Evolutionary conservation across 768 basidiomycete genomes (phyloP).

Genomic region (Suillus sp.): DNA sequence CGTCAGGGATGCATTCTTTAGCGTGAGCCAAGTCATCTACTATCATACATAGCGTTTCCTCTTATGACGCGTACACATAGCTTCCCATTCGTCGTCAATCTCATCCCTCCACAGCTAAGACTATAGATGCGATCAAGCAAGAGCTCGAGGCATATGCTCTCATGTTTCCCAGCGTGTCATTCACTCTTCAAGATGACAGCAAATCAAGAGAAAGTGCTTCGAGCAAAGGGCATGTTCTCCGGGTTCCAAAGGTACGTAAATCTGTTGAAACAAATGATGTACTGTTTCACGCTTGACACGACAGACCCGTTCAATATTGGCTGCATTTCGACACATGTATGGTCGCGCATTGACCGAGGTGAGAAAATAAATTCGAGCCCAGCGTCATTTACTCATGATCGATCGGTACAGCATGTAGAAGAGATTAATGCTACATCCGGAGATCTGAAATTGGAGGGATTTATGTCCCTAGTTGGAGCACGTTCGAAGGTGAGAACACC

Average conservation of each 20-base stretch:
- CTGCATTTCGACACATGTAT: constrained; percentile 71
- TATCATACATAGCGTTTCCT: constrained; percentile 5
- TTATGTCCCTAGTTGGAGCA: constrained; percentile 80
- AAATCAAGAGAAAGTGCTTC: constrained; percentile 35
- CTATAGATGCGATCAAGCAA: constrained; percentile 66
- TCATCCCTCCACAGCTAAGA: constrained; percentile 59
- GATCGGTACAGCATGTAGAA: constrained; percentile 60
- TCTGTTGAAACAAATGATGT: neutral
- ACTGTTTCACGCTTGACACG: neutral
- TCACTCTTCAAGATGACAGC: constrained; percentile 62
- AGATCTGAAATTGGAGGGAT: constrained; percentile 67
- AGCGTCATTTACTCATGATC: constrained; percentile 5
- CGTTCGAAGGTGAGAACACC: constrained; percentile 61
- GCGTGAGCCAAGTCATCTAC: constrained; percentile 48
- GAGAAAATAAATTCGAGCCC: constrained; percentile 23
- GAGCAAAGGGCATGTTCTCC: constrained; percentile 49
- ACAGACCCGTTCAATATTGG: constrained; percentile 65
- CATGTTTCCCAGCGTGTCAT: constrained; percentile 68
- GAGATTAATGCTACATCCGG: constrained; percentile 54
- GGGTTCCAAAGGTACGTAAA: constrained; percentile 64
- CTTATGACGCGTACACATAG: constrained; percentile 39
- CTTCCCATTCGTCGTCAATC: constrained; percentile 79
- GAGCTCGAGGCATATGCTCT: constrained; percentile 76
- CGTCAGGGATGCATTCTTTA: constrained; percentile 89
- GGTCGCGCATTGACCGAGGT: constrained; percentile 76